Percentiles rank a stretch among this genome's conserved stretches.
phyloP scores from a whole-genome alignment of 257 asterid genomes.

The Lantana camara region DNA sequence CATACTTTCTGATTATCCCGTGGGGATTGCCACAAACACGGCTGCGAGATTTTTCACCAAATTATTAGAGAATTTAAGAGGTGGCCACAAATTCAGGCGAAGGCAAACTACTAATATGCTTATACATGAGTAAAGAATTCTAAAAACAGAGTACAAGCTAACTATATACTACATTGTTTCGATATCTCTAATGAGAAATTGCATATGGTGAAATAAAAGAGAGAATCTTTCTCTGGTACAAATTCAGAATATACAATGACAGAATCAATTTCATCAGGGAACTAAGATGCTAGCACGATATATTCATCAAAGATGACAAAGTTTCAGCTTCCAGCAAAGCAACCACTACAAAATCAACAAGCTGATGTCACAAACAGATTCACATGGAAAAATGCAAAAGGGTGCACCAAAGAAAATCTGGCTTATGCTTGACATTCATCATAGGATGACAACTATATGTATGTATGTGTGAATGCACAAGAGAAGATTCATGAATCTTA shows the following conservation, averaged over 20 bases:
- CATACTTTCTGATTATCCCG: slow-evolving; percentile 40
- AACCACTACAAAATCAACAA: too few relatives aligned
- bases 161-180: neutral
- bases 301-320: too few relatives aligned
- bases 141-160: neutral
- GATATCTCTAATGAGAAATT: neutral
- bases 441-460: too few relatives aligned
- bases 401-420: neutral
- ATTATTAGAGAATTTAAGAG: neutral
- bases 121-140: too few relatives aligned
- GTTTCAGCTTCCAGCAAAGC: too few relatives aligned
- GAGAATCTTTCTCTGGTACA: neutral
- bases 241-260: neutral
- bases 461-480: neutral
- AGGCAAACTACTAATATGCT: too few relatives aligned
- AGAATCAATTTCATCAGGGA: neutral
- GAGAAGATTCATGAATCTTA: neutral
- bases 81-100: neutral
- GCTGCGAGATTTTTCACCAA: slow-evolving; percentile 20
- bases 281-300: neutral
- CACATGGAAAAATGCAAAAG: neutral
- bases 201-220: neutral
- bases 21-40: slow-evolving; percentile 45
- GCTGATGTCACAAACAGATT: neutral
- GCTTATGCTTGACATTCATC: too few relatives aligned